These are phyloP conservation scores for Tremellales sp. DNA, from an alignment of 1,284 basidiomycete genomes.

Conservation along the genomic window DNA sequence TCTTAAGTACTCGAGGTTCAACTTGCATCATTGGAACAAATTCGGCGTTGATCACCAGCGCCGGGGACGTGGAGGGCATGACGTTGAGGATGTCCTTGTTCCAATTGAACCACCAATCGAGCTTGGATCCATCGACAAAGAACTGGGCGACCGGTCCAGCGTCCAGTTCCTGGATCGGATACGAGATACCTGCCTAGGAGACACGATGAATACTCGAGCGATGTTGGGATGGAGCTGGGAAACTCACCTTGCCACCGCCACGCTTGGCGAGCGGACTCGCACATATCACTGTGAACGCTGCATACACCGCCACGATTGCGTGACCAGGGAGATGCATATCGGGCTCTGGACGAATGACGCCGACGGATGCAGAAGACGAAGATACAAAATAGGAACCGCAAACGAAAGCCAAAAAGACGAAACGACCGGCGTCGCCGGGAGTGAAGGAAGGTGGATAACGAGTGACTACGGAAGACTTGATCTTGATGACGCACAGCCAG, in stretches of 20 bases:
- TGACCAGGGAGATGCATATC: not conserved
- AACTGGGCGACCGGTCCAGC: slow-evolving; percentile 20
- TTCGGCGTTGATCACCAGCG: slow-evolving; percentile 11
- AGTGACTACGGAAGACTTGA: too few species aligned
- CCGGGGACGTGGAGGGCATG: slow-evolving; percentile 8
- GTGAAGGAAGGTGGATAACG: too few species aligned
- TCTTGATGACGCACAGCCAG: too few species aligned
- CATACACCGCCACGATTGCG: not conserved
- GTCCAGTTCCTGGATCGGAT: slow-evolving; percentile 23
- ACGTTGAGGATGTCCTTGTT: slow-evolving; percentile 27
- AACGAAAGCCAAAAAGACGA: too few species aligned
- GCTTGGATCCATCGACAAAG: slow-evolving; percentile 19
- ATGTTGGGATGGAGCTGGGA: not conserved
- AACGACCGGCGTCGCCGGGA: too few species aligned
- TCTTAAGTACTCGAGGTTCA: not conserved
- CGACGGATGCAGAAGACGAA: too few species aligned
- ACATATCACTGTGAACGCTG: not conserved
- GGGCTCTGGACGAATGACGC: not conserved
- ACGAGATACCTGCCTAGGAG: slow-evolving; percentile 22
- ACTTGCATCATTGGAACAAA: slow-evolving; percentile 31
- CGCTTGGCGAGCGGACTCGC: not conserved
- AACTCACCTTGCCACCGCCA: not conserved
- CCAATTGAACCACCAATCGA: slow-evolving; percentile 32
- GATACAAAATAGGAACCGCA: too few species aligned
- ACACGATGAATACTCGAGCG: not conserved